Percentiles rank a stretch among this genome's conserved stretches.
Evolutionary conservation across 441 rosid genomes (phyloP).

Genomic region (Theobroma grandiflorum): DNA sequence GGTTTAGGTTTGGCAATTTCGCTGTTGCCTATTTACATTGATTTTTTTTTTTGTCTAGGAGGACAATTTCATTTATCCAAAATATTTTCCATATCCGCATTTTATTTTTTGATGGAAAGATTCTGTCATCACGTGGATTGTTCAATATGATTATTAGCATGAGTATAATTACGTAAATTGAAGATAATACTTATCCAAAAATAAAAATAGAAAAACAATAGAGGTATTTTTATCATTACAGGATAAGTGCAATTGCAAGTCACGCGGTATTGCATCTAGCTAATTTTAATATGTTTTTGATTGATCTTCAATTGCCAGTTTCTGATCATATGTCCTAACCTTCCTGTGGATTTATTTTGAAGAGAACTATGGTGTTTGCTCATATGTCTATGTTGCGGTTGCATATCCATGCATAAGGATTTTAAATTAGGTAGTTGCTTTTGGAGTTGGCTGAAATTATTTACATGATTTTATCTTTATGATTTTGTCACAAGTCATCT

Average conservation of each 20-base stretch:
- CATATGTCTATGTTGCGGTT: background rate
- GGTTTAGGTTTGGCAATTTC: background rate
- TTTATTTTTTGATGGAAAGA: background rate
- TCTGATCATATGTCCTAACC: background rate
- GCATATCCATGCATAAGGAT: background rate
- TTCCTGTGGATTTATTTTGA: background rate
- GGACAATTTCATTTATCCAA: background rate
- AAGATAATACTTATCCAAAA: background rate
- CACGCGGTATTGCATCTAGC: background rate
- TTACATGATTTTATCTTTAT: background rate
- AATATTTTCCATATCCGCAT: background rate
- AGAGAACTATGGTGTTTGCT: slow-evolving; percentile 12
- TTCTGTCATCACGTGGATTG: background rate
- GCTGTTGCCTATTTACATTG: background rate
- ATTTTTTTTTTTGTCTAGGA: background rate
- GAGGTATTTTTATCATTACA: background rate
- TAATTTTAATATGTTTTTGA: background rate
- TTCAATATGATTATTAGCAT: background rate
- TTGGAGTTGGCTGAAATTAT: background rate
- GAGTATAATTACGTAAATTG: background rate
- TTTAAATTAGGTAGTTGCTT: background rate
- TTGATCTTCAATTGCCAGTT: background rate
- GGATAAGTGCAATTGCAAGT: background rate
- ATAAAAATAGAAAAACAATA: background rate
- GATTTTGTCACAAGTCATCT: background rate